phyloP scores from a whole-genome alignment of 768 basidiomycete species.

The Hypholoma fasciculare region DNA sequence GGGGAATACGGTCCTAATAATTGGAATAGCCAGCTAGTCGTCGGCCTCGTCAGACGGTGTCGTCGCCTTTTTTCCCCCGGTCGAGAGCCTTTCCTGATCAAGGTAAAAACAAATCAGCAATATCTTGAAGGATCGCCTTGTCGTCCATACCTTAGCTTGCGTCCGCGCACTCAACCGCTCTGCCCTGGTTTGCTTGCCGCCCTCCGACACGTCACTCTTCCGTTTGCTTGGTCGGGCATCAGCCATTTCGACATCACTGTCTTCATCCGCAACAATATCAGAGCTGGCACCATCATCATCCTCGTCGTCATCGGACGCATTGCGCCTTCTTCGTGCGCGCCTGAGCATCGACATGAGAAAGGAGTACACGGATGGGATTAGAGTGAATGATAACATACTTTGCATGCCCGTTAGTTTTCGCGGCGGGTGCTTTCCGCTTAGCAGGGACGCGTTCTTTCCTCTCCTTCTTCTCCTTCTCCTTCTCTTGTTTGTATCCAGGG shows the following conservation, averaged over 20 bases:
- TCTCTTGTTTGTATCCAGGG: constrained; percentile 29
- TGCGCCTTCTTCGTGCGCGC: constrained; percentile 34
- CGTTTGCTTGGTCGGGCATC: constrained; percentile 24
- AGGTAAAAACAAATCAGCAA: not conserved
- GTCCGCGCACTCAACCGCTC: constrained; percentile 24
- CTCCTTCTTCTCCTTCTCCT: constrained; percentile 37
- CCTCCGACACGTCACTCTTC: constrained; percentile 28
- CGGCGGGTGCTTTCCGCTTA: constrained; percentile 54
- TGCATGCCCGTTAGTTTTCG: constrained; percentile 45
- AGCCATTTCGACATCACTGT: constrained; percentile 41
- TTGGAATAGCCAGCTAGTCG: not conserved
- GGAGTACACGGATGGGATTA: constrained; percentile 1
- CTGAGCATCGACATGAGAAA: constrained; percentile 21
- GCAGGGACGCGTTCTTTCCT: constrained; percentile 47
- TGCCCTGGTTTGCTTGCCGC: constrained; percentile 22
- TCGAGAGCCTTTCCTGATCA: constrained; percentile 13
- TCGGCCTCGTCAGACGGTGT: constrained; percentile 15
- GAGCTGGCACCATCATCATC: constrained; percentile 35
- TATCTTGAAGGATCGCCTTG: no score
- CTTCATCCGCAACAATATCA: constrained; percentile 23
- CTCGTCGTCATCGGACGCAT: constrained; percentile 30
- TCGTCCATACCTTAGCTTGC: constrained; percentile 19
- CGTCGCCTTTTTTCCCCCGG: constrained; percentile 10
- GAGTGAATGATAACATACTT: constrained; percentile 37
- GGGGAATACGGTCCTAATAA: not conserved